Evolutionary conservation across 371 early-diverging fungal genomes (phyloP), one percentile per base, ranked within the genome.

Genomic region (Mortierella sp.): DNA sequence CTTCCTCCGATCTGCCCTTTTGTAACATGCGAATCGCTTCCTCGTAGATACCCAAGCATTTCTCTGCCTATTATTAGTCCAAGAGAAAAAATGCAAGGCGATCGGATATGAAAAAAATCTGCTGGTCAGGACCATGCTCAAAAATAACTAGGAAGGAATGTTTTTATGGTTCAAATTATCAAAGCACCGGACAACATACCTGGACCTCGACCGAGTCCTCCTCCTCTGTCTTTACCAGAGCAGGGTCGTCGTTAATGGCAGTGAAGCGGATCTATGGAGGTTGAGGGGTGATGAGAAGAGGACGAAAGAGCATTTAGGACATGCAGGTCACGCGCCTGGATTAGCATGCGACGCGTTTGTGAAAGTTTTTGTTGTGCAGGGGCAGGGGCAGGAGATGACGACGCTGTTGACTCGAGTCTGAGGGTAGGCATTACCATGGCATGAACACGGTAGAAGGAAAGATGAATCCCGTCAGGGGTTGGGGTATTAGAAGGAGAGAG

Each of bases 11-110:
- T 47, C 85, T 79, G 9, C 87, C 89, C 61, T 87, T 86, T 58
- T 90, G 90, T 6, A 90, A 88, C 29, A 89, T 68, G 37, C 86
- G 78, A 9, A 92, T 85, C 0, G 91, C 88, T 52, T 81, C 67
- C 53, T 91, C 87, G 52, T 91, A 92, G 26, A 72, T 72, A 19
- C 86, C 85, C 9, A 92, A 72, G 41, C 88, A 86, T 34, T 86
- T 85, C 70, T 91, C 90, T 14, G 90, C 85, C 92, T 91, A 74
- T 22, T 41, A 19, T 61, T 61, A 34, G 22, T 68, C 0, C 37
- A 37, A 40, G 37, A 44, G 14, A 39, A 26, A 34, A 64, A 58
- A n/a, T n/a, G n/a, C n/a, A 31, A 29, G 26, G 26, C 13, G 14
- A 43, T 34, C 37, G 31, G 64, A 64, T 64, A 37, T 43, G 29